Evolutionary conservation across 2,329 filamentous ascomycete genomes (phyloP).

Genomic region (Pseudogymnoascus sp.): DNA sequence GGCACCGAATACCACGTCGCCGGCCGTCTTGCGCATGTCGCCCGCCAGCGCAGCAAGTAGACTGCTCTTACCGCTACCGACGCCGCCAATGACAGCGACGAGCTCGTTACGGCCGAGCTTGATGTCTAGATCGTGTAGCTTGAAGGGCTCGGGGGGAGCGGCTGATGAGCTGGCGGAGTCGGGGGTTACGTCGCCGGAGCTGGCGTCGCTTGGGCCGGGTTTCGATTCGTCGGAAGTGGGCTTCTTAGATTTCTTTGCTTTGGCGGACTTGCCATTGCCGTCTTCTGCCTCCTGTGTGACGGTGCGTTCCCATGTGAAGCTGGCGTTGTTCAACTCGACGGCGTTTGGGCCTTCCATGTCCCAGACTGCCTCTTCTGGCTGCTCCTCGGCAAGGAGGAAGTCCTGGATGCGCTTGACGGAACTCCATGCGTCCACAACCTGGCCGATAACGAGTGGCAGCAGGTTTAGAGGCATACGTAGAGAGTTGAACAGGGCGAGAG

Average conservation of each 20-base stretch:
- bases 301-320: conserved; percentile 80
- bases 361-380: conserved; percentile 57
- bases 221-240: conserved; percentile 12
- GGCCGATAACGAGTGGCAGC: conserved; percentile 78
- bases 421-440: conserved; percentile 81
- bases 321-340: conserved; percentile 61
- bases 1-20: conserved; percentile 67
- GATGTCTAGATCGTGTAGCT: conserved; percentile 60
- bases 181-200: conserved; percentile 37
- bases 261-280: conserved; percentile 38
- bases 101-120: conserved; percentile 66
- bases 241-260: conserved; percentile 28
- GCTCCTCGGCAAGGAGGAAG: conserved; percentile 79
- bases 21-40: conserved; percentile 80
- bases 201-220: conserved; percentile 26
- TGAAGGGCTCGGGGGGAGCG: conserved; percentile 57
- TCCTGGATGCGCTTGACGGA: conserved; percentile 81
- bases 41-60: conserved; percentile 82
- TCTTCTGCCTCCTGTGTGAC: conserved; percentile 45
- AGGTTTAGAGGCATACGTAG: conserved; percentile 85
- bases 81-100: conserved; percentile 77
- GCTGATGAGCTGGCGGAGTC: conserved; percentile 48
- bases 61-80: conserved; percentile 85
- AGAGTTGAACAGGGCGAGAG: conserved; percentile 85
- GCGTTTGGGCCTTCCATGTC: conserved; percentile 55